Percentiles rank a stretch among this genome's conserved stretches.
Conservation (phyloP, 192 early-diverging fungal genomes). For the Chytriomyces hyalinus region DNA sequence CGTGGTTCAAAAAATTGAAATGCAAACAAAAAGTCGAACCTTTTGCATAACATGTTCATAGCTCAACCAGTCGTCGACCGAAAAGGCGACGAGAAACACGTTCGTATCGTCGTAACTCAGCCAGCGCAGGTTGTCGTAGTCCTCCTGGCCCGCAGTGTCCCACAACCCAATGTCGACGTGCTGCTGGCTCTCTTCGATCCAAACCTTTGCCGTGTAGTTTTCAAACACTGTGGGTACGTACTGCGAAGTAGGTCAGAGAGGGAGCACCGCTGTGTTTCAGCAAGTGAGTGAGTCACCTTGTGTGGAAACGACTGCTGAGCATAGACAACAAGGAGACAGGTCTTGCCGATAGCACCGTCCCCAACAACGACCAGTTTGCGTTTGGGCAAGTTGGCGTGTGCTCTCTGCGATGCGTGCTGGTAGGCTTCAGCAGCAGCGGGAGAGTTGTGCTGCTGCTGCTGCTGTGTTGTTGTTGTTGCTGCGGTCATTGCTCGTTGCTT, state of each 20-base stretch:
- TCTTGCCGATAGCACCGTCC: conserved; percentile 34
- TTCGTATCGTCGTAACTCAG: conserved; percentile 85
- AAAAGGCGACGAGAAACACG: conserved; percentile 86
- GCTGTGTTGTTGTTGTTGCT: no score
- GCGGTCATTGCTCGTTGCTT: no score
- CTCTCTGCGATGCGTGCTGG: no score
- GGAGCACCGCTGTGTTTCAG: not conserved
- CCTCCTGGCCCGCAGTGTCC: conserved; percentile 94
- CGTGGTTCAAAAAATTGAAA: no score
- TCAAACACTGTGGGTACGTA: conserved; percentile 71
- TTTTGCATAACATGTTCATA: conserved; percentile 75
- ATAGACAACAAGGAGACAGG: conserved; percentile 37
- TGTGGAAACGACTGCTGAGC: conserved; percentile 37
- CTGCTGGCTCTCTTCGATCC: conserved; percentile 79
- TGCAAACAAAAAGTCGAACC: conserved; percentile 1
- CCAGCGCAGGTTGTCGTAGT: conserved; percentile 87
- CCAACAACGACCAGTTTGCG: conserved; percentile 23
- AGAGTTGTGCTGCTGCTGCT: no score
- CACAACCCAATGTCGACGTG: conserved; percentile 83
- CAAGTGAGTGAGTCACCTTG: not conserved
- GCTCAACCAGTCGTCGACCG: conserved; percentile 82
- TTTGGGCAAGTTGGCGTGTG: not conserved
- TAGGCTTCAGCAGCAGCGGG: no score
- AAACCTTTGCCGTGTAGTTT: conserved; percentile 82
- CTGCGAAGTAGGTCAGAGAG: no score